Evolutionary conservation across 257 asterid genomes (phyloP), one percentile per base, ranked within the genome.

Genomic region (Ehretia macrophylla): DNA sequence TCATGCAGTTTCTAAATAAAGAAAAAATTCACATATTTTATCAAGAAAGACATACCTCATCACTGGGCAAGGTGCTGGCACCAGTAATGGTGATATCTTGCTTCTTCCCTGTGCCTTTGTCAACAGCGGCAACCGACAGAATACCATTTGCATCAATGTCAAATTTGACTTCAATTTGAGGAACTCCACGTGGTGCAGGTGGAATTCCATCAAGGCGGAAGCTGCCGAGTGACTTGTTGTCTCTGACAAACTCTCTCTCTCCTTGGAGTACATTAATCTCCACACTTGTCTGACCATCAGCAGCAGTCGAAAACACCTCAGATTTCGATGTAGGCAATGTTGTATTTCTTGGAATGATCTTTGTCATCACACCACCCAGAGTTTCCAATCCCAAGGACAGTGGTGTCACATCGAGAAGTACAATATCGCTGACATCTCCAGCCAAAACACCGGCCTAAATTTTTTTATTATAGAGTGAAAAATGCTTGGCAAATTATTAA

Each of bases 351-450:
- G 97, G 85, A 51, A 92, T 92, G 66, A 92, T 92, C 81, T 92
- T 92, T n/a, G 98, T 92, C 98, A 92, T 92, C 21, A 92, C 98
- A 37, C 98, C 97, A 47, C 98, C 98, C 37, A 92, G 93, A 42
- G 98, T 92, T 83, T 92, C 98, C 75, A 92, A 73, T n/a, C 98
- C 98, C 74, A 92, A 51, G 22, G 99, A 92, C 61, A 92, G 74
- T 8, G 99, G 99, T 8, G 95, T 64, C 27, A 92, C 99, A 68
- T 92, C 99, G 20, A 92, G 79, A 78, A 92, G 99, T 56, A 92
- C 98, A 40, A 92, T 85, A 67, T 92, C 93, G 20, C 97, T 92
- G 60, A 92, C 98, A 81, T 92, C 98, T 69, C 98, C 98, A 0
- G 97, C 77, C 77, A 92, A 78, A 70, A 92, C 97, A 77, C 98